Base-by-base conservation (phyloP, 2,329 filamentous ascomycete species). In the Cytospora piceae region DNA sequence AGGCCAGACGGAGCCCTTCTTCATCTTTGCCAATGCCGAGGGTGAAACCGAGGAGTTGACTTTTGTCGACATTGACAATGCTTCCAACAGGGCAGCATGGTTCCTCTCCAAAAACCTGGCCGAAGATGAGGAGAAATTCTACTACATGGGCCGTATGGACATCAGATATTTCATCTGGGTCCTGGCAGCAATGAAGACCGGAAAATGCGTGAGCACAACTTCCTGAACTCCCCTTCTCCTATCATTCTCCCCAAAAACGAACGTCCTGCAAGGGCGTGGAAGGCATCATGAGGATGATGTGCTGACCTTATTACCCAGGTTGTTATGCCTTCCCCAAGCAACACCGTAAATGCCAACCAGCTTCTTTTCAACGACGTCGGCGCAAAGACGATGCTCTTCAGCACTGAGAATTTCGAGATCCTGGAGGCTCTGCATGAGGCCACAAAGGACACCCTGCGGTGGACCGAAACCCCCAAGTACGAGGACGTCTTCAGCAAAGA, bases 61-160 rank as follows among this genome's bases (percentile, higher is more conserved):
- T 31, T 71, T 67, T 58, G 59, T 61, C 42, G 66, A 71, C 29
- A 61, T 71, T 17, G 70, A 71, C 22, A 71, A 71, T 60, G 62
- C 52, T 2, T 70, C 70, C 11, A 71, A 69, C 42, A 65, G 67
- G 55, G 70, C 69, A 0, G 67, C 69, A 6, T 70, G 69, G 69
- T 70, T 71, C 46, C 58, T 71, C 14, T 34, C 52, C n/a, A 55
- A 70, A 20, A 64, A 61, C 17, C 15, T 70, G 12, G 32, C 54
- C 29, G 12, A 61, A 4, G 64, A 62, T 20, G 65, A 69, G 27
- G 60, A 69, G 39, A 68, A 59, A 2, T 51, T 71, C 55, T 58
- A 63, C 17, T 68, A 68, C 31, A 68, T 63, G 51, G 67, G 67
- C 3, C 64, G 59, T 0, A 56, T 60, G 46, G 67, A 68, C n/a